These are phyloP conservation scores for Sarocladium strictum DNA, from an alignment of 2,329 filamentous ascomycete genomes.

Conservation along the genomic window DNA sequence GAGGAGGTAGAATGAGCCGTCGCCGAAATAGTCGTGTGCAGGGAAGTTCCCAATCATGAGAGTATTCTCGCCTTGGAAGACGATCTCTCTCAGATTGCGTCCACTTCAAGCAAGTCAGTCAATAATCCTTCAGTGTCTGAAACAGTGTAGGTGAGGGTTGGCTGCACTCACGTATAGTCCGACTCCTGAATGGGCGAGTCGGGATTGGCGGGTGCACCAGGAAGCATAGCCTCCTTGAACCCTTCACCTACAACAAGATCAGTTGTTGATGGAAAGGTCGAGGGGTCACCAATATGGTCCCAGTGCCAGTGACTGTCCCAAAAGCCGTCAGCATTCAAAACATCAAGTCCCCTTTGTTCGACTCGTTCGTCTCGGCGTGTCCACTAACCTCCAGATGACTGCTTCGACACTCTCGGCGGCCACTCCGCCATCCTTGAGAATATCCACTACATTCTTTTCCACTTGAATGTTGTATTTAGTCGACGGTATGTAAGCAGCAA, in stretches of 20 bases:
- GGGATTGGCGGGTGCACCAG: conserved; percentile 37
- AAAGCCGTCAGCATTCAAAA: background rate
- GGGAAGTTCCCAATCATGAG: conserved; percentile 21
- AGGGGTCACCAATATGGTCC: conserved; percentile 47
- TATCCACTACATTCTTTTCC: conserved; percentile 20
- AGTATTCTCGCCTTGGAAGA: conserved; percentile 17
- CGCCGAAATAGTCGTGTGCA: conserved; percentile 19
- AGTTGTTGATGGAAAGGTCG: conserved; percentile 37
- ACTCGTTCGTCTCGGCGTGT: too few relatives aligned
- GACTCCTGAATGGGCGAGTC: conserved; percentile 17
- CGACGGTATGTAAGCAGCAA: conserved; percentile 20
- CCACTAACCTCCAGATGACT: conserved; percentile 4
- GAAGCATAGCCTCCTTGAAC: conserved; percentile 37
- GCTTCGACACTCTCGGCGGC: background rate
- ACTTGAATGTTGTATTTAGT: conserved; percentile 21
- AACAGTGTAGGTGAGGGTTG: background rate
- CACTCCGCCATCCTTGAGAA: conserved; percentile 13
- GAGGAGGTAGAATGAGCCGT: conserved; percentile 20
- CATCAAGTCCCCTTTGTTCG: conserved; percentile 9
- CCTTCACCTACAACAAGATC: conserved; percentile 47
- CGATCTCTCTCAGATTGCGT: conserved; percentile 24
- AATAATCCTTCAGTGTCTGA: conserved; percentile 16
- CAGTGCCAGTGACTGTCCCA: conserved; percentile 37
- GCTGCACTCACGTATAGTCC: background rate
- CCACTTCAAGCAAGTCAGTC: too few relatives aligned